Base-by-base conservation (phyloP, 257 asterid genomes). In the Nicotiana attenuata region DNA sequence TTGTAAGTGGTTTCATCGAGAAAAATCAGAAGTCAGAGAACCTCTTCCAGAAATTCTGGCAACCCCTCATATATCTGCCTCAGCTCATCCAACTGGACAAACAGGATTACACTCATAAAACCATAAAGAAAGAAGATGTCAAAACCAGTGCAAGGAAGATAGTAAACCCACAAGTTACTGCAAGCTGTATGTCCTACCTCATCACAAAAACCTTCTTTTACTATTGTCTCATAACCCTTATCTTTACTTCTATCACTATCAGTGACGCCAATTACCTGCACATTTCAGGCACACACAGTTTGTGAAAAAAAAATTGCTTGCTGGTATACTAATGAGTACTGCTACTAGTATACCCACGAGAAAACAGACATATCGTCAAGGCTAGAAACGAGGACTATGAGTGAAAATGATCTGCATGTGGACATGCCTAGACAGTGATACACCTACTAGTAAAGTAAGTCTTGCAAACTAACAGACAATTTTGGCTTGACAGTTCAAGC, bases 31-130 rank as follows among this genome's bases (percentile, higher is more conserved):
- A 84, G 80, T 56, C 79, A 76, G 65, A 83, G 85, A 65, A 96
- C 98, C 98, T 96, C 98, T 88, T 94, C 98, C 85, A 96, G 90
- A 87, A 96, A 92, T 83, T 90, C 97, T 24, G 99, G 98, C 91
- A 96, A 85, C 86, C 95, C 98, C 88, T 96, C 98, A 5, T 94
- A 96, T 86, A 96, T 93, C 88, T 96, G 98, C 89, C 98, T 93
- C 88, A 96, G 93, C 88, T 96, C 99, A 78, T 96, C 99, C 90
- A 96, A 88, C 99, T 96, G 90, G 90, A 95, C 77, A 85, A 78
- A 85, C 71, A 82, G 71, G 81, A 80, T 81, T 78, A 60, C 56
- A 66, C 56, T 65, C 73, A 61, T 35, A 22, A 65, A 71, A 68
- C 41, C 63, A 67, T 67, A 65, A 77, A 76, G 38, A 60, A 24